Base-by-base conservation (phyloP, 176 grass and related monocot species). In the Oryza officinalis region DNA sequence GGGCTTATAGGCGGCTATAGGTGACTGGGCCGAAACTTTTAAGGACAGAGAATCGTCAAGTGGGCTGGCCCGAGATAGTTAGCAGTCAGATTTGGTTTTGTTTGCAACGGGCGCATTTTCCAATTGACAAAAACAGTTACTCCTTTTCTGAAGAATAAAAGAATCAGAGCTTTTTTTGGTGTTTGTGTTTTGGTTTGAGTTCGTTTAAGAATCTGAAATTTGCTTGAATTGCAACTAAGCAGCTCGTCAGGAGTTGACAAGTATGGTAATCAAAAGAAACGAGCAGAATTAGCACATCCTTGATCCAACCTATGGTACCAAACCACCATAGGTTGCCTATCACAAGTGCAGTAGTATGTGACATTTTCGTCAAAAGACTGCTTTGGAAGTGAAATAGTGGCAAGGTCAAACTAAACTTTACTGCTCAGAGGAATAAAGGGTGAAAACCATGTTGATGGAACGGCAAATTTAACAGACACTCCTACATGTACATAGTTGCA, bases 401-500 rank as follows among this genome's bases (percentile, higher is more conserved):
- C 71, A 47, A 74, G 44, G 6, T 38, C 18, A 10, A 30, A n/a
- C 38, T 27, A 32, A n/a, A 8, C 38, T 63, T 41, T 25, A 63
- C 54, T 8, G 33, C 60, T 23, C 26, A 14, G 12, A 47, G 13
- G 18, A 27, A 46, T 49, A 59, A 59, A 23, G 27, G 45, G 22
- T 22, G 2, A 67, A 76, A 28, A 52, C 8, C 20, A 41, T 41
- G 20, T 45, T 5, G 13, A 86, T 52, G 43, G 3, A 47, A 84
- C 69, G 65, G 27, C 67, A 49, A 86, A 77, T 10, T 41, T 83
- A 70, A 83, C 81, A 65, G 64, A 67, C 22, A 35, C 8, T 37
- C 35, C 35, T 71, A 25, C 8, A 31, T 30, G 75, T 32, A 31
- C 38, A 22, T 27, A 22, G 27, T 40, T 46, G 57, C 30, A 23